Evolutionary conservation across 306 rosid species (phyloP).

Genomic region (Fagus sylvatica): DNA sequence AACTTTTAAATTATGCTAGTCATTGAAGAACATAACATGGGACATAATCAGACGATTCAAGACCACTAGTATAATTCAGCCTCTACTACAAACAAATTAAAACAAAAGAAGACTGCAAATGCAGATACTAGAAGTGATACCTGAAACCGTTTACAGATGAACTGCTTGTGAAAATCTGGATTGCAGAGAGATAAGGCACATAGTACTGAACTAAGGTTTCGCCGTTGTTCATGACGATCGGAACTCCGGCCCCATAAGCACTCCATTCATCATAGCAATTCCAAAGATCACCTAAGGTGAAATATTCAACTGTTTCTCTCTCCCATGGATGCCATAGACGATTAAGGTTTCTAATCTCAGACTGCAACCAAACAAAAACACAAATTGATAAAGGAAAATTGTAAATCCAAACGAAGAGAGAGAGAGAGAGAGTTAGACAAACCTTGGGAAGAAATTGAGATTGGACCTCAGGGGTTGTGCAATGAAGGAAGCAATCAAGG

Average conservation of each 20-base stretch:
- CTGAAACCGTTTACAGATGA: conserved; percentile 51
- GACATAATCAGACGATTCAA: not conserved
- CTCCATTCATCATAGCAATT: conserved; percentile 86
- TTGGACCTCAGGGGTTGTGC: conserved; percentile 73
- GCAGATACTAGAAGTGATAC: conserved; percentile 27
- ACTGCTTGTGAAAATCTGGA: conserved; percentile 83
- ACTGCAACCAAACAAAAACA: conserved; percentile 29
- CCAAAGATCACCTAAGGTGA: conserved; percentile 85
- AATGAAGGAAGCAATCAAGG: conserved; percentile 73
- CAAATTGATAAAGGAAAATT: not conserved
- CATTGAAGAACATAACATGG: not conserved
- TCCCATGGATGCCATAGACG: conserved; percentile 93
- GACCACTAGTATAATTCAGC: conserved; percentile 13
- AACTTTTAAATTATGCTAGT: not conserved
- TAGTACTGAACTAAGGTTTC: conserved; percentile 88
- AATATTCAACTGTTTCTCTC: conserved; percentile 79
- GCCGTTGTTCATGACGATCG: conserved; percentile 57
- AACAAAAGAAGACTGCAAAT: not conserved
- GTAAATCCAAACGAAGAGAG: not conserved
- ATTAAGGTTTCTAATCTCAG: conserved; percentile 75
- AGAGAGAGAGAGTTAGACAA: not conserved
- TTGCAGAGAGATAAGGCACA: conserved; percentile 95
- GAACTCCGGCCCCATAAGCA: conserved; percentile 95
- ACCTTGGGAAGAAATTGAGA: conserved; percentile 84
- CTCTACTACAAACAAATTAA: not conserved